These are phyloP conservation scores for Hypoxylon lenormandii DNA, from an alignment of 495 filamentous ascomycete species.

Conservation along the genomic window DNA sequence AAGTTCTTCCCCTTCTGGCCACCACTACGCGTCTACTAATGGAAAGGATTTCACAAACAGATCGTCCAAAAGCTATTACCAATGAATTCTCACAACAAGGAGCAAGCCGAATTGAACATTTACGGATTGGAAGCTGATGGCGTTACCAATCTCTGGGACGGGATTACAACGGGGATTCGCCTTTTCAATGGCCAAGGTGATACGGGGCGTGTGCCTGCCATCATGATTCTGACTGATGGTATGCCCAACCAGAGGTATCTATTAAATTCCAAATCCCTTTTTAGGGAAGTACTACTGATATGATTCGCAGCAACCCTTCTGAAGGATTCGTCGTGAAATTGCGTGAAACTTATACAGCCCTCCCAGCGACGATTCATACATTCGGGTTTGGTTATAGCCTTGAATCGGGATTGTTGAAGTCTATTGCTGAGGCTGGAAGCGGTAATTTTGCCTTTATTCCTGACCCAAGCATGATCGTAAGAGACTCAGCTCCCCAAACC, in stretches of 20 bases:
- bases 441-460: slow-evolving; percentile 64
- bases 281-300: slow-evolving; percentile 3
- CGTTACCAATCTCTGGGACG: slow-evolving; percentile 60
- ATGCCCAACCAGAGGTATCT: slow-evolving; percentile 56
- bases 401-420: slow-evolving; percentile 58
- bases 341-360: slow-evolving; percentile 40
- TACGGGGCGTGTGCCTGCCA: slow-evolving; percentile 51
- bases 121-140: slow-evolving; percentile 42
- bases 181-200: slow-evolving; percentile 46
- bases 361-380: slow-evolving; percentile 59
- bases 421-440: slow-evolving; percentile 57
- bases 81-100: slow-evolving; percentile 54
- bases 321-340: slow-evolving; percentile 58
- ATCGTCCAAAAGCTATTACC: slow-evolving; percentile 53
- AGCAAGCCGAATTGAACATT: slow-evolving; percentile 47
- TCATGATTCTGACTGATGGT: slow-evolving; percentile 64
- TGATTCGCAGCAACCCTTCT: slow-evolving; percentile 19
- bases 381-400: slow-evolving; percentile 62
- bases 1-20: slow-evolving; percentile 4
- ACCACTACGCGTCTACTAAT: slow-evolving; percentile 8
- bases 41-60: slow-evolving; percentile 25
- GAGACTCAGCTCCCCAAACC: background rate
- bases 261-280: background rate
- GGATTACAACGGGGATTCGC: slow-evolving; percentile 52
- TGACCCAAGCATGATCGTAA: slow-evolving; percentile 63